These are phyloP conservation scores for Nakazawaea ishiwadae DNA, from an alignment of 805 yeast genomes.

Conservation along the genomic window DNA sequence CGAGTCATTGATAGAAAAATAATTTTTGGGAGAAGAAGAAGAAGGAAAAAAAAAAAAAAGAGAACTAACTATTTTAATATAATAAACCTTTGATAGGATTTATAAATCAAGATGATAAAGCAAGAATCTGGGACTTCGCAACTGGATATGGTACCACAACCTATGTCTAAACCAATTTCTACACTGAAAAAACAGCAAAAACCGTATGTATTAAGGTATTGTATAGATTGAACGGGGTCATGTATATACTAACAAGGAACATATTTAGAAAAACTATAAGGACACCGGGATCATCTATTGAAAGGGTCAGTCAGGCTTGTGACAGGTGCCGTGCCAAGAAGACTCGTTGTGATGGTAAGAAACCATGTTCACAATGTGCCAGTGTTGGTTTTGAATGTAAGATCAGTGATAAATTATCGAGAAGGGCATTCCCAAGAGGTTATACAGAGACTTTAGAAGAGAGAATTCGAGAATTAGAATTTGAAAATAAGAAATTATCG, in stretches of 20 bases:
- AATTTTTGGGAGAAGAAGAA: too few relatives aligned
- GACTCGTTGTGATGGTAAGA: slow-evolving; percentile 72
- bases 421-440: slow-evolving; percentile 88
- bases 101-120: neutral
- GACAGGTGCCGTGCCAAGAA: slow-evolving; percentile 84
- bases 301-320: slow-evolving; percentile 86
- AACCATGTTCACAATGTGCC: slow-evolving; percentile 78
- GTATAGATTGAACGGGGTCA: too few relatives aligned
- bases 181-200: slow-evolving; percentile 4
- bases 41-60: too few relatives aligned
- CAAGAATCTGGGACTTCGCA: neutral
- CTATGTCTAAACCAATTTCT: too few relatives aligned
- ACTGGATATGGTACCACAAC: too few relatives aligned
- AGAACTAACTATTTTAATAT: too few relatives aligned
- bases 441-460: slow-evolving; percentile 89
- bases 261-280: slow-evolving; percentile 55
- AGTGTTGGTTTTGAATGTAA: slow-evolving; percentile 84
- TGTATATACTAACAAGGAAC: neutral
- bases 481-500: slow-evolving; percentile 66
- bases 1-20: too few relatives aligned
- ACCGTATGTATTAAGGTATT: too few relatives aligned
- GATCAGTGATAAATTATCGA: slow-evolving; percentile 78
- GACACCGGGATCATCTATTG: slow-evolving; percentile 61
- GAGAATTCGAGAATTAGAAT: slow-evolving; percentile 78
- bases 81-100: too few relatives aligned